A percentile compares a stretch with the other conserved stretches of the same genome.
Evolutionary conservation across 2,329 filamentous ascomycete species (phyloP).

Genomic region (Apiospora koreana): DNA sequence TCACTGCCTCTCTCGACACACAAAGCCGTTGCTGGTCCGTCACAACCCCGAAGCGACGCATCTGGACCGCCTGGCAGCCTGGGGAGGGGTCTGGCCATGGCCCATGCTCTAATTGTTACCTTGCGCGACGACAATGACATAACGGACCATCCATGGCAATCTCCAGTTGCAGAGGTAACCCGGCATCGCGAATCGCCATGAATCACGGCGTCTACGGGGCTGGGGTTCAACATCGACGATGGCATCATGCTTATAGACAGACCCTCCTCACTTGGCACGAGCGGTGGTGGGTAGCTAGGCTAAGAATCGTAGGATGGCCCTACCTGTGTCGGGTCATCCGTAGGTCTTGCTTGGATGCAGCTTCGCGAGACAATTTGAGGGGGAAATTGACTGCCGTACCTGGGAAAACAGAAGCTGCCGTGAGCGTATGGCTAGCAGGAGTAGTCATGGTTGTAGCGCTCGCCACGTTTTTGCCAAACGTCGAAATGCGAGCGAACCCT

Average conservation of each 20-base stretch:
- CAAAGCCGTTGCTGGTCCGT: neutral
- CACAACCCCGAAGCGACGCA: neutral
- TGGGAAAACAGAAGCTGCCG: conserved; percentile 7
- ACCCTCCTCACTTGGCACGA: neutral
- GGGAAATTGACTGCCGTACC: conserved; percentile 9
- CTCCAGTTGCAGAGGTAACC: neutral
- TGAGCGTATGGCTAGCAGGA: neutral
- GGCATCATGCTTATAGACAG: neutral
- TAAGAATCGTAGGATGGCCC: too few relatives aligned
- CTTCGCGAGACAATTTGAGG: conserved; percentile 2
- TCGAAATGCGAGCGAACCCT: conserved; percentile 6
- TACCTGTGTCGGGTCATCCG: too few relatives aligned
- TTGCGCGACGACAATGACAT: neutral
- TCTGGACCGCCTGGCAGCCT: neutral
- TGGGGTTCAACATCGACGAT: neutral
- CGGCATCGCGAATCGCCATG: neutral
- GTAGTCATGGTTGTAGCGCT: neutral
- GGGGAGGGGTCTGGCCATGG: neutral
- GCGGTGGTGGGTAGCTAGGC: neutral
- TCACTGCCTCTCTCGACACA: conserved; percentile 6
- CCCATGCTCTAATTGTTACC: neutral
- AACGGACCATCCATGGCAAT: neutral
- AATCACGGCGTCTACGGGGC: neutral
- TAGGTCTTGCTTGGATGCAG: neutral
- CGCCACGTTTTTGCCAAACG: conserved; percentile 11